Evolutionary conservation across 345 rosid species (phyloP).

Genomic region (Populus davidiana): DNA sequence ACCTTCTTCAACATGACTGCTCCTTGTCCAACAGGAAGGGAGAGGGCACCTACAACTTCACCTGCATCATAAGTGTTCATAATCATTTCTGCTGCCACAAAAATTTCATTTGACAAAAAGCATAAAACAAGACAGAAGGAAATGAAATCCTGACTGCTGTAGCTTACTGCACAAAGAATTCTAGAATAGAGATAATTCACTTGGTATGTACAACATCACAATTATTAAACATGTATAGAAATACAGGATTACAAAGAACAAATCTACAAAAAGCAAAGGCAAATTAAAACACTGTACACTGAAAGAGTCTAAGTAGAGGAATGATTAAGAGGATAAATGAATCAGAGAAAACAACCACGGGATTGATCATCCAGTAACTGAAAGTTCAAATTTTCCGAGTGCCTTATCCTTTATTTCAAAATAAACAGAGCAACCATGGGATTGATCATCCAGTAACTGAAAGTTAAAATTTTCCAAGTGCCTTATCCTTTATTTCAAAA

Average conservation of each 20-base stretch:
- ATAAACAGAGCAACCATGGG: not conserved
- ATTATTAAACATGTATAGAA: too few relatives aligned
- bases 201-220: too few relatives aligned
- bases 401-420: not conserved
- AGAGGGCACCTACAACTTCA: slow-evolving; percentile 89
- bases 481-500: too few relatives aligned
- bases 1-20: slow-evolving; percentile 59
- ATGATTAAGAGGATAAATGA: not conserved
- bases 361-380: not conserved
- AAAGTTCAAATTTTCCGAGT: not conserved
- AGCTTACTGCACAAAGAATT: too few relatives aligned
- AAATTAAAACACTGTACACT: not conserved
- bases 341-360: not conserved
- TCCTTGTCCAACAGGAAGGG: slow-evolving; percentile 77
- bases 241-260: not conserved
- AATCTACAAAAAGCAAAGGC: not conserved
- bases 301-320: not conserved
- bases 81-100: too few relatives aligned
- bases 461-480: not conserved
- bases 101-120: too few relatives aligned
- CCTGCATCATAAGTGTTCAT: slow-evolving; percentile 45
- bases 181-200: too few relatives aligned
- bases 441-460: not conserved
- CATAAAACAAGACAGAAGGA: too few relatives aligned
- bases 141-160: too few relatives aligned